These are phyloP conservation scores for Pseudonitzschia pungens DNA, from an alignment of 108 stramenopile genomes.

Conservation along the genomic window DNA sequence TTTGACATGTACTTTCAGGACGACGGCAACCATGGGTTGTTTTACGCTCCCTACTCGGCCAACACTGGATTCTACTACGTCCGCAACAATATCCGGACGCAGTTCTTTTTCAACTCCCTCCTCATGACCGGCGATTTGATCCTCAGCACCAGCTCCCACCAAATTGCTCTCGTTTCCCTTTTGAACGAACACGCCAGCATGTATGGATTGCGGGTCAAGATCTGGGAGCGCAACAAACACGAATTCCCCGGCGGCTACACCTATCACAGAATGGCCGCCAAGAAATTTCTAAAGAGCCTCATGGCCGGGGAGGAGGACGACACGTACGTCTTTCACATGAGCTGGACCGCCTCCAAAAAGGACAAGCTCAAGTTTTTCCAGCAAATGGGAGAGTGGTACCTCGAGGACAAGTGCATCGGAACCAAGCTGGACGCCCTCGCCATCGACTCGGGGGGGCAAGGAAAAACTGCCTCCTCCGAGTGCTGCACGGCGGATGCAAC, in stretches of 20 bases:
- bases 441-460: neutral
- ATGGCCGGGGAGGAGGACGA: conserved; percentile 11
- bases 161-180: conserved; percentile 55
- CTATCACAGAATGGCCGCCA: conserved; percentile 36
- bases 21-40: conserved; percentile 64
- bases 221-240: conserved; percentile 47
- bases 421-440: neutral
- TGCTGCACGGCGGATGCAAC: conserved; percentile 68
- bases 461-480: too few species aligned
- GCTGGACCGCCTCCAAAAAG: conserved; percentile 65
- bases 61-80: conserved; percentile 55
- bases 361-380: conserved; percentile 72
- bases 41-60: conserved; percentile 68
- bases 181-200: conserved; percentile 55
- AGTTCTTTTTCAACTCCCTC: conserved; percentile 48
- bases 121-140: conserved; percentile 63
- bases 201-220: conserved; percentile 65
- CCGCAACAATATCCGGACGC: conserved; percentile 54
- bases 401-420: conserved; percentile 45
- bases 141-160: conserved; percentile 53
- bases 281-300: conserved; percentile 18
- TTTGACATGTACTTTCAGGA: conserved; percentile 84
- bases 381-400: conserved; percentile 80
- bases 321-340: conserved; percentile 50
- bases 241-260: conserved; percentile 63